Conservation (phyloP, 768 basidiomycete species). For the Pulveroboletus sp. region DNA sequence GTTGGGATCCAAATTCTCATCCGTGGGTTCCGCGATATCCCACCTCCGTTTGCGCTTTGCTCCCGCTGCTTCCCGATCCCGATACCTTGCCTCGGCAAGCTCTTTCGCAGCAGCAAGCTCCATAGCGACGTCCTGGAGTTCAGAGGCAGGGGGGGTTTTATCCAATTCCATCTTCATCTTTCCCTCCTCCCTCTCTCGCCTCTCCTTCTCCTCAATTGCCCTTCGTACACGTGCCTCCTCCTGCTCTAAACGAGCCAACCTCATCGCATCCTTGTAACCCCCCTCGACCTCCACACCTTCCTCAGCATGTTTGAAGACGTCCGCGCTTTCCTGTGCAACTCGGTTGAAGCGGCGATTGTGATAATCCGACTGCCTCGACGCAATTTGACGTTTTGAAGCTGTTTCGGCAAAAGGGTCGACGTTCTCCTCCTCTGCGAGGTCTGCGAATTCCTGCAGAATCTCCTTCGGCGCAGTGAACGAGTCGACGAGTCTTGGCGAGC, state of each 20-base stretch:
- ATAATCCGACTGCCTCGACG: constrained; percentile 90
- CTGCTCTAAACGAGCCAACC: constrained; percentile 82
- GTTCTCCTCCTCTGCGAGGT: constrained; percentile 91
- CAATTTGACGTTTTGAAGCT: constrained; percentile 89
- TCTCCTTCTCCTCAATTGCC: constrained; percentile 87
- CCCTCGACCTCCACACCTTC: constrained; percentile 73
- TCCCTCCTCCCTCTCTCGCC: constrained; percentile 64
- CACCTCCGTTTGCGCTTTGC: constrained; percentile 75
- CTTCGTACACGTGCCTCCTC: constrained; percentile 82
- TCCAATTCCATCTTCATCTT: constrained; percentile 83
- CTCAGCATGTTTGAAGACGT: constrained; percentile 66
- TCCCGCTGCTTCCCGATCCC: constrained; percentile 39
- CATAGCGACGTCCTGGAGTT: constrained; percentile 67
- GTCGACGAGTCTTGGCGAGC: constrained; percentile 73
- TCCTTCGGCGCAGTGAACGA: constrained; percentile 93
- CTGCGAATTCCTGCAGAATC: constrained; percentile 87
- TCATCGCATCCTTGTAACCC: constrained; percentile 96
- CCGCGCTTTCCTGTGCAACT: constrained; percentile 72
- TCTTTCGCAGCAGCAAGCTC: constrained; percentile 53
- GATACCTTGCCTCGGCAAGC: constrained; percentile 35
- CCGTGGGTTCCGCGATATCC: constrained; percentile 61
- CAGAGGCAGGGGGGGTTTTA: constrained; percentile 83
- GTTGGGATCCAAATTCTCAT: constrained; percentile 64
- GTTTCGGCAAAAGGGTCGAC: constrained; percentile 91
- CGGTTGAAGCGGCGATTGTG: constrained; percentile 89